phyloP scores from a whole-genome alignment of 345 rosid genomes.

The Capsella bursapastoris region DNA sequence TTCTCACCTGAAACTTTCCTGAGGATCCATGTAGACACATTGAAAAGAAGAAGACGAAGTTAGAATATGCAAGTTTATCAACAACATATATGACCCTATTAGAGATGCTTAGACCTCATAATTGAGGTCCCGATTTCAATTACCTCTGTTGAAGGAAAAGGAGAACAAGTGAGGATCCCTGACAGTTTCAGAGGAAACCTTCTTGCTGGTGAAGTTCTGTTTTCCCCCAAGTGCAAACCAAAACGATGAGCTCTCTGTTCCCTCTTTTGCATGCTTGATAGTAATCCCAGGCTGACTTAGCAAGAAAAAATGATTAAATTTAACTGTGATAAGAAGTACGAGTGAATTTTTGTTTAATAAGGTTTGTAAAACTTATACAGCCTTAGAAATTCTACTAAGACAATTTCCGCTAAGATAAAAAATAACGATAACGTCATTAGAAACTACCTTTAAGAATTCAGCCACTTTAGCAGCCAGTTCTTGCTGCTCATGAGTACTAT shows the following conservation, averaged over 20 bases:
- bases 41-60: constrained; percentile 32
- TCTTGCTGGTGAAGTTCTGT: constrained; percentile 84
- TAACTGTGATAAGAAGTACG: neutral
- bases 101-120: constrained; percentile 20
- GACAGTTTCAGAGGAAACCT: constrained; percentile 59
- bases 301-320: constrained; percentile 36
- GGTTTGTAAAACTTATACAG: constrained; percentile 16
- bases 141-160: constrained; percentile 73
- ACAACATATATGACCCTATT: constrained; percentile 12
- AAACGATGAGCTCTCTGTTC: constrained; percentile 93
- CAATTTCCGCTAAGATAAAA: constrained; percentile 21
- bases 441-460: constrained; percentile 82
- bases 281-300: constrained; percentile 79
- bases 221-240: constrained; percentile 99
- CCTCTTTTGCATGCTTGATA: constrained; percentile 94
- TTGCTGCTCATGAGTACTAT: constrained; percentile 88
- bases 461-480: constrained; percentile 82
- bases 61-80: constrained; percentile 23
- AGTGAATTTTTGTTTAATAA: neutral
- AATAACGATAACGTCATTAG: neutral
- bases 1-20: constrained; percentile 96
- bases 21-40: constrained; percentile 46
- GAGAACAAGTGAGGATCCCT: constrained; percentile 93
- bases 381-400: neutral
- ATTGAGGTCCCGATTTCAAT: neutral